Conservation (phyloP, 2,329 filamentous ascomycete species). For the Fusarium xyrophilum region DNA sequence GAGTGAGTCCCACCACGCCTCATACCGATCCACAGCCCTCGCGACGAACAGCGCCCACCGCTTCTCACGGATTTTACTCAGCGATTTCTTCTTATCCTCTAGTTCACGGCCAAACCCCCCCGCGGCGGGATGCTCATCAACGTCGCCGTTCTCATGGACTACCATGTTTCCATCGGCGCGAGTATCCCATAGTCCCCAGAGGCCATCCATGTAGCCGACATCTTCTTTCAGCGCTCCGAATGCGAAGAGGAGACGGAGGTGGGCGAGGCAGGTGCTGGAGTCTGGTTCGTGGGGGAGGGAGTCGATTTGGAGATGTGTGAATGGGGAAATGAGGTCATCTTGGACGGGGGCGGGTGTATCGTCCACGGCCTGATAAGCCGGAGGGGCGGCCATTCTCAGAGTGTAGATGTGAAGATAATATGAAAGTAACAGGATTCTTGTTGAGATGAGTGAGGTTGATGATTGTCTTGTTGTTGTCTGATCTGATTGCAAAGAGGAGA, state of each 20-base stretch:
- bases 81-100: conserved; percentile 33
- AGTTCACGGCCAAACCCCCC: conserved; percentile 38
- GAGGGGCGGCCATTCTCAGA: conserved; percentile 17
- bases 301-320: conserved; percentile 25
- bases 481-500: background rate
- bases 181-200: conserved; percentile 65
- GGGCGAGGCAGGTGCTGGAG: conserved; percentile 44
- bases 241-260: conserved; percentile 71
- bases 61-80: conserved; percentile 66
- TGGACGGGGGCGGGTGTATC: background rate
- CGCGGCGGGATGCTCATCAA: conserved; percentile 6
- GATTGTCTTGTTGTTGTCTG: background rate
- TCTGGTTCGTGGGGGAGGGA: conserved; percentile 17
- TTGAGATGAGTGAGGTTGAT: background rate
- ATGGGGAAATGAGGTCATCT: conserved; percentile 16
- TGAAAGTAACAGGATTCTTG: no score
- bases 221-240: conserved; percentile 68
- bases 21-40: conserved; percentile 68
- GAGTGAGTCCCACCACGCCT: conserved; percentile 60
- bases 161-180: conserved; percentile 39
- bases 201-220: conserved; percentile 63
- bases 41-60: conserved; percentile 71
- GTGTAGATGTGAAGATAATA: background rate
- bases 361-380: conserved; percentile 17
- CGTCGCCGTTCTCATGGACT: conserved; percentile 14